These are phyloP conservation scores for Ramaria sp. DNA, from an alignment of 768 basidiomycete genomes.

Conservation along the genomic window DNA sequence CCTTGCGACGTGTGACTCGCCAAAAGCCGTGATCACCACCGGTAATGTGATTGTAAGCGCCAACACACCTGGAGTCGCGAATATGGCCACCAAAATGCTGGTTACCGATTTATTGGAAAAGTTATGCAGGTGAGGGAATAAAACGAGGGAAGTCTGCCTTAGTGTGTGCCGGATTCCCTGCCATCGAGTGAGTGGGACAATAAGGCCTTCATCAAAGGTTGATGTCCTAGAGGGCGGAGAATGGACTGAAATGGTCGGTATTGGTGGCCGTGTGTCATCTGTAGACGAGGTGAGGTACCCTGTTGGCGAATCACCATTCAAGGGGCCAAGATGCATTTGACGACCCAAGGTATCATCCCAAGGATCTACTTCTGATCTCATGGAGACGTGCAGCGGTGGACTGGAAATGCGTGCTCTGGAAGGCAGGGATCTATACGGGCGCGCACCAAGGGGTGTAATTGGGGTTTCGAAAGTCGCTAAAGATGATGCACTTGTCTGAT, in stretches of 20 bases:
- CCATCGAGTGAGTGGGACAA: constrained; percentile 28
- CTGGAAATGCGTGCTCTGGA: constrained; percentile 10
- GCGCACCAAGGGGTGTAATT: constrained; percentile 62
- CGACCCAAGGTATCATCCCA: constrained; percentile 40
- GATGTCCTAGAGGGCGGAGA: constrained; percentile 33
- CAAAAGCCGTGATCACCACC: constrained; percentile 65
- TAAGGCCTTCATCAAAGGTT: constrained; percentile 19
- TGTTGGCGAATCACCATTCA: constrained; percentile 15
- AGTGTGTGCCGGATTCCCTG: constrained; percentile 28
- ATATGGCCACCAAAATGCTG: constrained; percentile 61
- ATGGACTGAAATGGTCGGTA: constrained; percentile 49
- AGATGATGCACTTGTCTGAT: constrained; percentile 50
- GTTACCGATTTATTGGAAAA: constrained; percentile 61
- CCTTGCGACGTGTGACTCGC: constrained; percentile 9
- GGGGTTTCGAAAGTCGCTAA: constrained; percentile 57
- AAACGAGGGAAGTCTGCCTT: constrained; percentile 39
- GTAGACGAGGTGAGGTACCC: background rate
- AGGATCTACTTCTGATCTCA: constrained; percentile 26
- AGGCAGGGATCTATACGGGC: constrained; percentile 49
- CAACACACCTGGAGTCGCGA: constrained; percentile 80
- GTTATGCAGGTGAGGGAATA: constrained; percentile 79
- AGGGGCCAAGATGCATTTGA: constrained; percentile 40
- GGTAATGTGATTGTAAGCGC: constrained; percentile 81
- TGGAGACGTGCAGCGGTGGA: background rate
- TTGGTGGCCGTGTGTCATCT: constrained; percentile 14